Base-by-base conservation (phyloP, 2,329 filamentous ascomycete genomes). In the Emmonsiellopsis sp. region DNA sequence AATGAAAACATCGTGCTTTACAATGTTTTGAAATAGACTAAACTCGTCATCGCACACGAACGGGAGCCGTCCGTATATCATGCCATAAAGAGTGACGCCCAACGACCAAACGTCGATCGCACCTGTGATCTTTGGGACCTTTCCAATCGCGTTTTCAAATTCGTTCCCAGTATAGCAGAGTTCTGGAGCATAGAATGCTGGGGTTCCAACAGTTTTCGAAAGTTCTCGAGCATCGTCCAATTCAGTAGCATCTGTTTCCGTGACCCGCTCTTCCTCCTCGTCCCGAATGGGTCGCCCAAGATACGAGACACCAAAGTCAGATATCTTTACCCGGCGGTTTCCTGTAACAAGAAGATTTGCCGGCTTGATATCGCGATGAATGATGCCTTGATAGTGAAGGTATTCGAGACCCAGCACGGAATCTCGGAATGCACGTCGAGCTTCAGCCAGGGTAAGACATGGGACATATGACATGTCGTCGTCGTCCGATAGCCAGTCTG, bases 51-150 rank as follows among this genome's bases (percentile, higher is more conserved):
- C 86, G 49, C 90, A 90, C 61, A 94, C 80, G 65, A 97, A 98
- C 0, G 93, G 93, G 42, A 96, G 88, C 51, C 93, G 88, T 11
- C 90, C 93, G 66, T 87, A 98, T 53, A 98, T 84, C 68, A 98
- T 84, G 64, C 92, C 95, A 71, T 96, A 98, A 2, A 98, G 80
- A 0, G 93, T 98, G 17, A 98, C 89, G 21, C 93, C 93, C 21
- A 98, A 77, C 9, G 93, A 95, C 93, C 93, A 98, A 13, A 98
- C 85, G 65, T 98, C 93, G 60, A 98, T 95, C 62, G 94, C 88
- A 62, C 89, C 88, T 4, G 90, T 95, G 42, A 98, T 84, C 72
- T 79, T 92, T 59, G 79, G 89, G 1, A 68, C 60, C 6, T 62
- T 64, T 63, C 80, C 86, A 64, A 79, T 83, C 61, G 71, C 68